Base-by-base conservation (phyloP, 768 basidiomycete genomes). In the Podaxis rugospora region DNA sequence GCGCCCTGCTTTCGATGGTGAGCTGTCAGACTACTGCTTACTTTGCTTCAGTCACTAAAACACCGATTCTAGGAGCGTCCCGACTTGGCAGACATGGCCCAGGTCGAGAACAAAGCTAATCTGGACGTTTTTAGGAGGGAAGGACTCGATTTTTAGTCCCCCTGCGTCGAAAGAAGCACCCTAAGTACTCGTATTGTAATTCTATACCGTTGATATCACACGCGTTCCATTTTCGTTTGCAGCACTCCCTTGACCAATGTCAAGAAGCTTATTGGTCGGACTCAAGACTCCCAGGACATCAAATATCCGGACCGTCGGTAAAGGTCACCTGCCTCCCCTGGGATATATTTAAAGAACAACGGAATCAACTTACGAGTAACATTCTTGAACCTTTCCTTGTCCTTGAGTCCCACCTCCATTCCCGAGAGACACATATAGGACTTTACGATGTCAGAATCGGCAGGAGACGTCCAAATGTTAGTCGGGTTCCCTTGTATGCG, bases 121-220 rank as follows among this genome's bases (percentile, higher is more conserved):
- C 74, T 97, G 59, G 82, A 89, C 49, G 67, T 80, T 40, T 99
- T 98, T 78, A 81, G 92, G 51, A 78, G 78, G 63, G 87, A 91
- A 62, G 95, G 95, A 3, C 93, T 98, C 69, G 95, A 98, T 61
- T 98, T 97, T 70, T 96, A 79, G 71, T 69, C 52, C 11, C 27
- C 62, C 32, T 58, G 53, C 50, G 61, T 39, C 21, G 55, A 50
- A 59, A 62, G 46, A 46, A 55, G 36, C 35, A 14, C 10, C 9
- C 32, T 32, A 23, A 13, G 18, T 23, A 18, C 37, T 54, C 25
- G 52, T 39, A 37, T 5, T 39, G 18, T 21, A 54, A 21, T 28
- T 39, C 52, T 13, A 18, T 18, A 40, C 18, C 37, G 25, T 53
- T 47, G 51, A 23, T 52, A 51, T 42, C 36, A 16, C 39, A 40